Evolutionary conservation across 352 stramenopile genomes (phyloP).

Genomic region (Phytophthora lateralis): DNA sequence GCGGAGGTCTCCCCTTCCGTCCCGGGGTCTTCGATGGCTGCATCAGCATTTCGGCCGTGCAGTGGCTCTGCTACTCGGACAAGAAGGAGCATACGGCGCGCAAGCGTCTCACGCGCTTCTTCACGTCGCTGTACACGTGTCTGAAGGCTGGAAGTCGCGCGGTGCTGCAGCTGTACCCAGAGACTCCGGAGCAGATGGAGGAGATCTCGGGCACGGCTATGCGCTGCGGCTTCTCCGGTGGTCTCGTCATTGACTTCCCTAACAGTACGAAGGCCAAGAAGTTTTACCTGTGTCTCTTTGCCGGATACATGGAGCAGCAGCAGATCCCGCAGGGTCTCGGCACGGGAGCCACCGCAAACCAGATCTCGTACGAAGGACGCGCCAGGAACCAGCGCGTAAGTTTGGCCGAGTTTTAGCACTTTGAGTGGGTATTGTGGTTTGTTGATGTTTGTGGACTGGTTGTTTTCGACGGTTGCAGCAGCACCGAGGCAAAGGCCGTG

Average conservation of each 20-base stretch:
- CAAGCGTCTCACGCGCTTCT: conserved; percentile 96
- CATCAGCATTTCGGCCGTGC: conserved; percentile 99
- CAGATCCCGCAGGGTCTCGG: conserved; percentile 87
- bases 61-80: conserved; percentile 99
- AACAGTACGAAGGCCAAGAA: conserved; percentile 99
- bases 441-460: conserved; percentile 8
- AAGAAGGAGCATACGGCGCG: conserved; percentile 94
- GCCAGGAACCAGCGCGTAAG: conserved; percentile 60
- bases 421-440: background rate
- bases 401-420: background rate
- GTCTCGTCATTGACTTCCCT: conserved; percentile 99
- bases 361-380: conserved; percentile 70
- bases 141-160: conserved; percentile 90
- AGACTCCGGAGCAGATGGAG: conserved; percentile 97
- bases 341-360: conserved; percentile 52
- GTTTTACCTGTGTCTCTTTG: conserved; percentile 99
- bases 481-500: conserved; percentile 56
- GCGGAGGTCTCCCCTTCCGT: conserved; percentile 97
- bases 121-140: conserved; percentile 93
- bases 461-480: conserved; percentile 31
- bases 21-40: conserved; percentile 98
- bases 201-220: conserved; percentile 91
- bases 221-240: conserved; percentile 92
- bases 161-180: conserved; percentile 99
- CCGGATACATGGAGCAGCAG: conserved; percentile 85